Evolutionary conservation across 371 early-diverging fungal genomes (phyloP), one percentile per base, ranked within the genome.

Genomic region (Circinella umbellata): DNA sequence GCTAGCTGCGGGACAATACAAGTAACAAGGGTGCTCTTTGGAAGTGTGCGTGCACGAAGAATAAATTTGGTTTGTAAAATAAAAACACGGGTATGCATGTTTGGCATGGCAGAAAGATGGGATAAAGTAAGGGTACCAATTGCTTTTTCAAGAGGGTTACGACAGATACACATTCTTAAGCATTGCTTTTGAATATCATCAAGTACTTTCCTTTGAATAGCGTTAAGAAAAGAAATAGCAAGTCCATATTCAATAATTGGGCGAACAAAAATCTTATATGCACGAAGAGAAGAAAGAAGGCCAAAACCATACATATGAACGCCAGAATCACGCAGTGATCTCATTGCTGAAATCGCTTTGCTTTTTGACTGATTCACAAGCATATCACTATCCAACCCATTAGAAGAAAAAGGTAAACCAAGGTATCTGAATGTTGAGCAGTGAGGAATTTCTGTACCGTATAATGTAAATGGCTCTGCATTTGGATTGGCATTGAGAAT

Each of bases 161-260:
- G 47, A 3, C 47, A 47, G 15, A 47, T 47, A 47, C 47, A 47
- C 47, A 47, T 47, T 47, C 47, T 9, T 15, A 47, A 47, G 47
- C 47, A 47, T 47, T 47, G 47, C 47, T 47, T 47, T 47, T 47
- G 47, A 47, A 47, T 47, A 11, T 47, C 11, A 11, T 47, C 47
- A 11, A 47, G 9, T 3, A 1, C 47, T 11, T 47, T 15, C 9
- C 11, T 47, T 47, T 47, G 47, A 11, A 11, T 9, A 47, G 47
- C 47, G 1, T 9, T 11, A 47, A 47, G 47, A 47, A 47, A 47
- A 54, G 63, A n/a, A 53, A 66, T 67, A 63, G 73, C 73, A 38
- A 69, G 61, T 42, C 66, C 73, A 39, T 73, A 73, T 48, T 73
- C 73, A 18, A 73, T 11, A 18, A 64, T 65, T 8, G 73, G 73